Conservation (phyloP, 441 rosid genomes). For the Kokia cookei region DNA sequence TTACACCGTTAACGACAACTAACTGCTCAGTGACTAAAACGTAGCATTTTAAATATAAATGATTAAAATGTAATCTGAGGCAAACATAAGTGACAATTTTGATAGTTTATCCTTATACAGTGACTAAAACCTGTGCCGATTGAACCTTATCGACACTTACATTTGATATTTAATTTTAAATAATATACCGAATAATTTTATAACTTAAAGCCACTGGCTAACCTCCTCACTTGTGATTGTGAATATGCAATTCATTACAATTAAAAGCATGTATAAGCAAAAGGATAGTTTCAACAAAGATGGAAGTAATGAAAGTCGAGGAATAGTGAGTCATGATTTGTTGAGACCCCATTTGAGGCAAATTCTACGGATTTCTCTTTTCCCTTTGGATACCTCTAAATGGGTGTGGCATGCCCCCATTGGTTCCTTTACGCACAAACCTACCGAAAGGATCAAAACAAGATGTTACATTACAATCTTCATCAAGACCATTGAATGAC, state of each 20-base stretch:
- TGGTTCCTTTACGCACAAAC: constrained; percentile 4
- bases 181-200: too few species aligned
- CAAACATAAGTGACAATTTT: too few species aligned
- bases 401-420: neutral
- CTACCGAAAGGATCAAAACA: neutral
- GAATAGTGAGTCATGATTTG: neutral
- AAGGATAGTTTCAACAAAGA: neutral
- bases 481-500: neutral
- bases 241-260: neutral
- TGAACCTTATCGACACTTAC: too few species aligned
- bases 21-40: too few species aligned
- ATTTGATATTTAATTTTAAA: too few species aligned
- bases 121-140: too few species aligned
- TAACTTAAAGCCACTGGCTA: too few species aligned
- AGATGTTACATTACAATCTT: neutral
- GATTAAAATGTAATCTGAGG: too few species aligned
- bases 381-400: neutral
- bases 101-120: too few species aligned
- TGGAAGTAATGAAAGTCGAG: neutral
- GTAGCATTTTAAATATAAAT: too few species aligned
- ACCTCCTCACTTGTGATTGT: too few species aligned
- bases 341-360: constrained; percentile 4
- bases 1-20: too few species aligned
- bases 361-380: constrained; percentile 1
- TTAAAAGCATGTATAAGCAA: neutral